Evolutionary conservation across 768 basidiomycete genomes (phyloP).

Genomic region (Termitomyces sp.): DNA sequence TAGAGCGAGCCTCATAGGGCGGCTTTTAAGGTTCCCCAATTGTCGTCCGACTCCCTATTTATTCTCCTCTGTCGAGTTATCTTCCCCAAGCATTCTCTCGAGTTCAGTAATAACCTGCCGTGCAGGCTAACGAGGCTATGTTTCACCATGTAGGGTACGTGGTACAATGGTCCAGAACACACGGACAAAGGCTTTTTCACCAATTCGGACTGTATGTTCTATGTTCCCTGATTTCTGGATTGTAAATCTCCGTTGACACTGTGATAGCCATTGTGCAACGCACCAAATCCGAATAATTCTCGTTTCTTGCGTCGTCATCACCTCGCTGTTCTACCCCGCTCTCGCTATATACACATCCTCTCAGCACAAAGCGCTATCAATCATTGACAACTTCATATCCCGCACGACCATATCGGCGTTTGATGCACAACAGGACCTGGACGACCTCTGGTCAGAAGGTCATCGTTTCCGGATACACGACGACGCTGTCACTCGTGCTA

Average conservation of each 20-base stretch:
- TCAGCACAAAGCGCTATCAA: slow-evolving; percentile 57
- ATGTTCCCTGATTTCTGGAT: neutral
- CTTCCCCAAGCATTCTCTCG: neutral
- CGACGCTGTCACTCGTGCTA: slow-evolving; percentile 67
- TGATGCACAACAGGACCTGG: slow-evolving; percentile 58
- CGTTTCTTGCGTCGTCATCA: slow-evolving; percentile 83
- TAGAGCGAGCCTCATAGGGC: neutral
- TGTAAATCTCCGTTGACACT: neutral
- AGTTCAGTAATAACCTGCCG: neutral
- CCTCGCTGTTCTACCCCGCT: slow-evolving; percentile 88
- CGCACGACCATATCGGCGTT: slow-evolving; percentile 49
- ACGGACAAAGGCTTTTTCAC: slow-evolving; percentile 54
- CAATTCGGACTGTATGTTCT: slow-evolving; percentile 77
- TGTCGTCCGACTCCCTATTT: slow-evolving; percentile 7
- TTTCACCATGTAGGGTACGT: slow-evolving; percentile 16
- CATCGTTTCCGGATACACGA: slow-evolving; percentile 59
- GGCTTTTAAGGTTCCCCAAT: neutral
- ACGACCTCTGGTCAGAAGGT: slow-evolving; percentile 68
- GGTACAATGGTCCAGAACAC: slow-evolving; percentile 36
- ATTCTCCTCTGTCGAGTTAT: neutral
- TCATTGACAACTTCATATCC: slow-evolving; percentile 62
- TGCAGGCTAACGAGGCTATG: slow-evolving; percentile 11
- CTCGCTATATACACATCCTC: slow-evolving; percentile 79
- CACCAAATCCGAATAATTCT: slow-evolving; percentile 89
- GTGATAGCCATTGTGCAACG: slow-evolving; percentile 75